Conservation (phyloP, 371 early-diverging fungal species). For the Fennellomyces sp. region DNA sequence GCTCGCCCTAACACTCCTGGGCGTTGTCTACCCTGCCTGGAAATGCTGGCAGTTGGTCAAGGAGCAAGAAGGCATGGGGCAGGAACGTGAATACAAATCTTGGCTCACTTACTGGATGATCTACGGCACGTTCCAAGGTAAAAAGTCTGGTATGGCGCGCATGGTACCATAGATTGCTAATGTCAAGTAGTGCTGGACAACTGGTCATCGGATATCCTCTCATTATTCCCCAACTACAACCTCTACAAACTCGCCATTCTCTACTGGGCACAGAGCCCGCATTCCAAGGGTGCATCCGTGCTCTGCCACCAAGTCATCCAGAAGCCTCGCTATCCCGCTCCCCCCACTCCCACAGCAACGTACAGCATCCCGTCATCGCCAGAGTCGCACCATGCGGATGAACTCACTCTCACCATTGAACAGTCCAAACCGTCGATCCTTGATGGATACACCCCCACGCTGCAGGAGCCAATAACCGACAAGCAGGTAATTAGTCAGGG, state of each 20-base stretch:
- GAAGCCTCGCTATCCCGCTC: conserved; percentile 23
- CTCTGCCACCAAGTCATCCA: conserved; percentile 40
- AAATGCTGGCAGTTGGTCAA: conserved; percentile 35
- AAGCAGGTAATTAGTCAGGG: neutral
- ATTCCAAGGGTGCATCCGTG: conserved; percentile 48
- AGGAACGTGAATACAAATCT: conserved; percentile 30
- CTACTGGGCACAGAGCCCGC: conserved; percentile 59
- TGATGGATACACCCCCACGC: conserved; percentile 33
- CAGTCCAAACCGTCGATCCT: conserved; percentile 2
- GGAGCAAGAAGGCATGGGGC: conserved; percentile 6
- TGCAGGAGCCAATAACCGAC: neutral
- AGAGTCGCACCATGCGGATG: conserved; percentile 7
- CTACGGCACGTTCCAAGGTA: conserved; percentile 54
- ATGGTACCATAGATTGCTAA: neutral
- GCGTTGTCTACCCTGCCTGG: conserved; percentile 48
- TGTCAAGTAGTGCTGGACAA: conserved; percentile 41
- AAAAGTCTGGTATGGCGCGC: neutral
- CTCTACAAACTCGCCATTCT: conserved; percentile 45
- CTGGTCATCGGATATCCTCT: conserved; percentile 35
- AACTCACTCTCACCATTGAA: neutral
- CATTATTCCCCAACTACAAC: conserved; percentile 43
- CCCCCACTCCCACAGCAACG: neutral
- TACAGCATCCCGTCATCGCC: neutral
- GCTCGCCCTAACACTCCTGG: conserved; percentile 34
- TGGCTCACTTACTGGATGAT: conserved; percentile 61